phyloP scores from a whole-genome alignment of 495 filamentous ascomycete species.

The Usnea hakonensis region DNA sequence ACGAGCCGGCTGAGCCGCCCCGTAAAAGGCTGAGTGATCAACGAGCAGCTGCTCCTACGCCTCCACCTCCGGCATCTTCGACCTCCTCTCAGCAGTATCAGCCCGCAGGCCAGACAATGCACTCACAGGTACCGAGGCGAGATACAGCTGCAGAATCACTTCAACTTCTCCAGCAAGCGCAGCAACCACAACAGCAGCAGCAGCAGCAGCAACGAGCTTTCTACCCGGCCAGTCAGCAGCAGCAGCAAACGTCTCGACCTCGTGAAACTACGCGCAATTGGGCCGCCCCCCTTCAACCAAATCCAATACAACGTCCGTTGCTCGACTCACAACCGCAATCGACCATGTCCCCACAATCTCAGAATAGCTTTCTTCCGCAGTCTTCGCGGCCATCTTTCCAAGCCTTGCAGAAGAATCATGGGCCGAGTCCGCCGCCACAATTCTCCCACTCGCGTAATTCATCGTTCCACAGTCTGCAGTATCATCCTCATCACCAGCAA shows the following conservation, averaged over 20 bases:
- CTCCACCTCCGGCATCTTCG: conserved; percentile 17
- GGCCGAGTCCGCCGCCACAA: conserved; percentile 20
- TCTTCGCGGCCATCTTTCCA: conserved; percentile 17
- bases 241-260: conserved; percentile 9
- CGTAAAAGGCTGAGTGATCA: conserved; percentile 35
- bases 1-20: conserved; percentile 49
- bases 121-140: conserved; percentile 9
- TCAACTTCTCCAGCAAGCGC: conserved; percentile 1
- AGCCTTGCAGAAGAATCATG: conserved; percentile 8
- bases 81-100: conserved; percentile 11
- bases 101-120: conserved; percentile 12
- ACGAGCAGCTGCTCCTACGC: conserved; percentile 13
- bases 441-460: conserved; percentile 21
- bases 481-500: conserved; percentile 13
- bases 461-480: conserved; percentile 16
- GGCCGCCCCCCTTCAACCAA: conserved; percentile 8
- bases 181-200: conserved; percentile 8
- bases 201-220: conserved; percentile 16
- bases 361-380: conserved; percentile 9
- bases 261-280: conserved; percentile 11
- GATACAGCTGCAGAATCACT: conserved; percentile 10
- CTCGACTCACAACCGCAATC: not conserved
- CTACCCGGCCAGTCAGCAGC: conserved; percentile 14
- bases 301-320: conserved; percentile 6
- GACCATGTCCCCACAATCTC: conserved; percentile 10